A percentile compares a stretch with the other conserved stretches of the same genome.
These are phyloP conservation scores for Phytophthora brassicae DNA, from an alignment of 352 stramenopile genomes.

Conservation along the genomic window DNA sequence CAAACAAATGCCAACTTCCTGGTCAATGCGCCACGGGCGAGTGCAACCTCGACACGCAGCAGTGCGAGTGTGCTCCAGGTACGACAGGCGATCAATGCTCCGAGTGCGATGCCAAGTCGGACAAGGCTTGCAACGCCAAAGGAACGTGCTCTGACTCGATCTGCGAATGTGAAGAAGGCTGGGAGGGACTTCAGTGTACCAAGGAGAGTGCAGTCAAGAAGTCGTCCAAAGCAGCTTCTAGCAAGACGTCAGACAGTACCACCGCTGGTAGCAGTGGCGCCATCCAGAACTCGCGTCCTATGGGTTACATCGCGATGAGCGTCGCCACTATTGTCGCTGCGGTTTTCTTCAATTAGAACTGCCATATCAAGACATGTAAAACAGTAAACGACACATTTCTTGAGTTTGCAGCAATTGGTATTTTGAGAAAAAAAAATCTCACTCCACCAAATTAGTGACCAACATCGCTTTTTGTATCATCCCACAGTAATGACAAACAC, in stretches of 20 bases:
- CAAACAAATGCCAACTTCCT: constrained; percentile 74
- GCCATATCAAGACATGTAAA: constrained; percentile 21
- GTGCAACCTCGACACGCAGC: constrained; percentile 70
- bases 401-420: no score
- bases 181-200: constrained; percentile 68
- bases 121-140: constrained; percentile 63
- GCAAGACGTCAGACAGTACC: constrained; percentile 15
- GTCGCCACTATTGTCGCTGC: constrained; percentile 31
- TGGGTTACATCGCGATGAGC: constrained; percentile 25
- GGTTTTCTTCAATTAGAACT: constrained; percentile 37
- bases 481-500: not conserved
- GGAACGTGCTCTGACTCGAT: constrained; percentile 53
- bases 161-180: constrained; percentile 63
- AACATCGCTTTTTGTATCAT: constrained; percentile 1
- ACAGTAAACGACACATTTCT: constrained; percentile 29
- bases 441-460: no score
- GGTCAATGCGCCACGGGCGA: constrained; percentile 66
- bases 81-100: constrained; percentile 75
- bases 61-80: constrained; percentile 61
- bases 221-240: constrained; percentile 22
- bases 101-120: constrained; percentile 60
- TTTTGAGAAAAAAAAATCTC: no score
- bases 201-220: constrained; percentile 57
- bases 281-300: constrained; percentile 18
- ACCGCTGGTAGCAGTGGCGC: constrained; percentile 19